Conservation (phyloP, 176 grass and related monocot genomes). For the Oryza punctata region DNA sequence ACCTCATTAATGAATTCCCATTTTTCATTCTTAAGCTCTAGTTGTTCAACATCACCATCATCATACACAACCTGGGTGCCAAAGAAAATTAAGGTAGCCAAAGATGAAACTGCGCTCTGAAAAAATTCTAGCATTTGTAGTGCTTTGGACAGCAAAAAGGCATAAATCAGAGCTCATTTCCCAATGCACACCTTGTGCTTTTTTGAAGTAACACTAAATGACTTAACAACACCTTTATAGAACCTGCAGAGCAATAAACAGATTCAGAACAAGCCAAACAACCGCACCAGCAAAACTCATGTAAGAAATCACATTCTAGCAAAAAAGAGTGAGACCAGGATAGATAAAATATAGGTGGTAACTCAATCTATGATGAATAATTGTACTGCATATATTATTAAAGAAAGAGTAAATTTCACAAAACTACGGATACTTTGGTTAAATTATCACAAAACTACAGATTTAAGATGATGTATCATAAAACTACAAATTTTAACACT, state of each 20-base stretch:
- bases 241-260: constrained; percentile 63
- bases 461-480: too few relatives aligned
- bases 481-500: too few relatives aligned
- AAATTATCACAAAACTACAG: too few relatives aligned
- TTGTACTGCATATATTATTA: constrained; percentile 6
- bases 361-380: not conserved
- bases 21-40: constrained; percentile 56
- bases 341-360: constrained; percentile 11
- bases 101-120: not conserved
- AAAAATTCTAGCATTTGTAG: not conserved
- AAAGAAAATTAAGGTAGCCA: constrained; percentile 22
- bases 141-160: constrained; percentile 3
- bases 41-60: constrained; percentile 74
- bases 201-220: constrained; percentile 46
- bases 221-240: constrained; percentile 58
- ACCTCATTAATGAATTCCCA: constrained; percentile 67
- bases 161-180: not conserved
- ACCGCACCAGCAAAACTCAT: constrained; percentile 24
- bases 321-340: not conserved
- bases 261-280: constrained; percentile 26
- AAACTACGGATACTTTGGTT: too few relatives aligned
- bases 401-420: too few relatives aligned
- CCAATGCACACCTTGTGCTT: constrained; percentile 64
- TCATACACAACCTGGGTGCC: constrained; percentile 67
- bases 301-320: constrained; percentile 8